These are phyloP conservation scores for Puccinellia tenuiflora DNA, from an alignment of 176 grass and related monocot species.

Conservation along the genomic window DNA sequence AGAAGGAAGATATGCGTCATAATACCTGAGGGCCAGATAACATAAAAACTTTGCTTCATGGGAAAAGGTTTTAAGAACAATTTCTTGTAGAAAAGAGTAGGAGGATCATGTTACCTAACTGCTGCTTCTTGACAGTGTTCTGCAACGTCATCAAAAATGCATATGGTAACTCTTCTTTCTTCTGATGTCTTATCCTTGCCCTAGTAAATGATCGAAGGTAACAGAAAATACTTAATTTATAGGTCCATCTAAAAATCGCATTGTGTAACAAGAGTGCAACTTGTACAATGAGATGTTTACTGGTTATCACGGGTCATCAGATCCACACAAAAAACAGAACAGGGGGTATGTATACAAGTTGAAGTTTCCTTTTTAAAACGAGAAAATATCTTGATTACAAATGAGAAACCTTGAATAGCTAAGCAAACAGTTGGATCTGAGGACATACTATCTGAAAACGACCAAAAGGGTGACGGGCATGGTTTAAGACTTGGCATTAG, in stretches of 20 bases:
- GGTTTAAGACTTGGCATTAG: not conserved
- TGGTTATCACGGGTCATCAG: not conserved
- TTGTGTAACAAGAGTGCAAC: not conserved
- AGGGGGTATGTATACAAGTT: not conserved
- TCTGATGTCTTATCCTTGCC: constrained; percentile 64
- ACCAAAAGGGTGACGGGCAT: not conserved
- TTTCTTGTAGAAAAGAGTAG: constrained; percentile 5
- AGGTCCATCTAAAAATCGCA: not conserved
- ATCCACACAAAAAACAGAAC: not conserved
- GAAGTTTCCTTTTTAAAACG: not conserved
- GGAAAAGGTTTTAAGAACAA: not conserved
- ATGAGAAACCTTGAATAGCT: not conserved
- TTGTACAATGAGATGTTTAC: constrained; percentile 13
- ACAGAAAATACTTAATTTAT: not conserved
- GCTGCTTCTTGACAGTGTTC: constrained; percentile 77
- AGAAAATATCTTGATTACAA: not conserved
- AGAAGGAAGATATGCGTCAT: constrained; percentile 72
- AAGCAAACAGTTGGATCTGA: not conserved
- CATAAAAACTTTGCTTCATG: not conserved
- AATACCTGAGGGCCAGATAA: constrained; percentile 50
- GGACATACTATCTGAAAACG: constrained; percentile 10
- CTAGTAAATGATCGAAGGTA: constrained; percentile 33
- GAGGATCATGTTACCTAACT: constrained; percentile 41
- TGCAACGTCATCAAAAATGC: constrained; percentile 83
- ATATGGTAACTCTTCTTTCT: constrained; percentile 70